Percentiles rank a stretch among this genome's conserved stretches.
Conservation (phyloP, 1,284 basidiomycete genomes). For the Sanghuangporus sanghuang region DNA sequence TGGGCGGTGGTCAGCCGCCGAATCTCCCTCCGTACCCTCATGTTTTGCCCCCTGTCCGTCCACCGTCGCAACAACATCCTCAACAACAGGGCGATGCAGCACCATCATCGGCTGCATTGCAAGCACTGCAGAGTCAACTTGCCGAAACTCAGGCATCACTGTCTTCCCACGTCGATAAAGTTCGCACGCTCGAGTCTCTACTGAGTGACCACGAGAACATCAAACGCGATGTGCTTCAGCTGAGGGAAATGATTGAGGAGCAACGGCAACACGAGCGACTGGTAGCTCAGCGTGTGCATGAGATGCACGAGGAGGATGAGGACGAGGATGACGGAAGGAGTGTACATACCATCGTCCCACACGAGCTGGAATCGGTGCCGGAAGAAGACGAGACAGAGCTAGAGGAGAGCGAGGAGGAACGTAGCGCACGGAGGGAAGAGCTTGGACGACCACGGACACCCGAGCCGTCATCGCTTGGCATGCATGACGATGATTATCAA, state of each 20-base stretch:
- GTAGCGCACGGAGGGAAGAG: constrained; percentile 46
- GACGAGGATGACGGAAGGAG: constrained; percentile 61
- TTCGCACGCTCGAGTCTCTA: constrained; percentile 77
- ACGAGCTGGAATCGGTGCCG: constrained; percentile 68
- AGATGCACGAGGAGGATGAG: constrained; percentile 27
- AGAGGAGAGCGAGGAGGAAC: constrained; percentile 39
- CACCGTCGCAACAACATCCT: constrained; percentile 29
- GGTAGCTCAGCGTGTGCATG: constrained; percentile 24
- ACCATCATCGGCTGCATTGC: constrained; percentile 37
- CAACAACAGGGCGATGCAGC: constrained; percentile 22
- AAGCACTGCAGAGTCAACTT: constrained; percentile 76
- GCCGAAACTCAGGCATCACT: constrained; percentile 82
- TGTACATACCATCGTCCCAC: constrained; percentile 56
- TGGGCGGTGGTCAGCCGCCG: constrained; percentile 74
- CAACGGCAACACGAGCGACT: constrained; percentile 29
- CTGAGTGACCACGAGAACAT: constrained; percentile 86
- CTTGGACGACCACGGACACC: constrained; percentile 69
- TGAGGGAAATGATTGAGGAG: constrained; percentile 69
- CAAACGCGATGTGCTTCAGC: constrained; percentile 70
- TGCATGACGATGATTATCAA: constrained; percentile 43
- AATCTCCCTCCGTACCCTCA: constrained; percentile 57
- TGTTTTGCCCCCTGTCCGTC: constrained; percentile 60
- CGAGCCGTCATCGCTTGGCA: constrained; percentile 67
- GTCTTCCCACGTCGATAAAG: constrained; percentile 79
- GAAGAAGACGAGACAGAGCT: constrained; percentile 69